Evolutionary conservation across 306 rosid genomes (phyloP).

Genomic region (Potentilla sterilis): DNA sequence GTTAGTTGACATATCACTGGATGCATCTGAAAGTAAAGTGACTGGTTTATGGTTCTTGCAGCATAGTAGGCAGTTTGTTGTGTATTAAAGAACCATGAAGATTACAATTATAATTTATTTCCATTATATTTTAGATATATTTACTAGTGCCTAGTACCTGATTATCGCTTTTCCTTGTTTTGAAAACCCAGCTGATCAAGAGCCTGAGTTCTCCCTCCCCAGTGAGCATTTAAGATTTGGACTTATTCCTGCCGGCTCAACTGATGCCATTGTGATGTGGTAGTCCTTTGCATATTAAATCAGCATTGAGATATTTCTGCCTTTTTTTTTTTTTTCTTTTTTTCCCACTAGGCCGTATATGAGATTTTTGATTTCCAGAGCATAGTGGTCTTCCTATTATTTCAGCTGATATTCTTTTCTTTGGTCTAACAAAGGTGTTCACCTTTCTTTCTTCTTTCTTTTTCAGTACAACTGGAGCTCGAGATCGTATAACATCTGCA

Average conservation of each 20-base stretch:
- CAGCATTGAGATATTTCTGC: not conserved
- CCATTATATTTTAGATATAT: not conserved
- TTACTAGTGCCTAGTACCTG: not conserved
- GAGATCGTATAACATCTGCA: slow-evolving; percentile 90
- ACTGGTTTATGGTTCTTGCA: slow-evolving; percentile 38
- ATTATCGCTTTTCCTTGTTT: slow-evolving; percentile 16
- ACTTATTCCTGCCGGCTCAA: slow-evolving; percentile 94
- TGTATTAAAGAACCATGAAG: slow-evolving; percentile 4
- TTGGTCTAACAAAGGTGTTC: slow-evolving; percentile 4
- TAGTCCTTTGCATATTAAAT: slow-evolving; percentile 30
- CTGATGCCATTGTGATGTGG: slow-evolving; percentile 96
- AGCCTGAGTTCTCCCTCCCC: slow-evolving; percentile 51
- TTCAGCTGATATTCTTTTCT: not conserved
- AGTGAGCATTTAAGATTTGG: slow-evolving; percentile 74
- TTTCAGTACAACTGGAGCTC: slow-evolving; percentile 84
- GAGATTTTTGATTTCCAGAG: not conserved
- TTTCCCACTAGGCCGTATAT: not conserved
- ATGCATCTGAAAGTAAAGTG: slow-evolving; percentile 32
- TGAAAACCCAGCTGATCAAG: slow-evolving; percentile 53
- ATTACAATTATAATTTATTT: not conserved
- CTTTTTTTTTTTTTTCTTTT: too few relatives aligned
- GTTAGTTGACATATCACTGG: slow-evolving; percentile 26
- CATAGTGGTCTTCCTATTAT: not conserved
- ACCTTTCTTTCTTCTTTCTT: not conserved
- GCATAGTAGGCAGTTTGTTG: slow-evolving; percentile 25